These are phyloP conservation scores for Mucor plumbeus DNA, from an alignment of 371 early-diverging fungal species.

Conservation along the genomic window DNA sequence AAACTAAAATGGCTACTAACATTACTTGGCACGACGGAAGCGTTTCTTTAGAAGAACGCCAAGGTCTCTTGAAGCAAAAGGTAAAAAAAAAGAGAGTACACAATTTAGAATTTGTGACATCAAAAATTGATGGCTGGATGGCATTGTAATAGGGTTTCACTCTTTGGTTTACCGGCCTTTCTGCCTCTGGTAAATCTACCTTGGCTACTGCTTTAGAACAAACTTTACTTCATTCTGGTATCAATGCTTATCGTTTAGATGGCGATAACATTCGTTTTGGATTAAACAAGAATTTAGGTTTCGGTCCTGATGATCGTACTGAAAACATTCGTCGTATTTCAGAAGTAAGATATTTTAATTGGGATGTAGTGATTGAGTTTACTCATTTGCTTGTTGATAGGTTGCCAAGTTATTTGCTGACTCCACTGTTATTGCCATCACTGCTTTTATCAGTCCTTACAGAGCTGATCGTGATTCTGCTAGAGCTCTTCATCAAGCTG, in stretches of 20 bases:
- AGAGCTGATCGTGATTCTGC: slow-evolving; percentile 82
- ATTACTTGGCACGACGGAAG: slow-evolving; percentile 91
- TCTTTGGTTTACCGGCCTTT: slow-evolving; percentile 94
- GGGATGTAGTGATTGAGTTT: background rate
- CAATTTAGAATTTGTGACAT: background rate
- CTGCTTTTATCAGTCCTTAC: slow-evolving; percentile 93
- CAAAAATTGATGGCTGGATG: background rate
- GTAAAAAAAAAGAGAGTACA: slow-evolving; percentile 34
- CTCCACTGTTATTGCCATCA: slow-evolving; percentile 79
- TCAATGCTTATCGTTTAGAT: slow-evolving; percentile 87
- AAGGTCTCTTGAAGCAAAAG: slow-evolving; percentile 74
- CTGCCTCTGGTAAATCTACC: slow-evolving; percentile 93
- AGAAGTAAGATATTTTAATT: slow-evolving; percentile 62
- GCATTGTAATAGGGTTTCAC: slow-evolving; percentile 70
- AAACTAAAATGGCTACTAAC: slow-evolving; percentile 69
- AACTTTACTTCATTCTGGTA: slow-evolving; percentile 73
- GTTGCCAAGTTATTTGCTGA: slow-evolving; percentile 92
- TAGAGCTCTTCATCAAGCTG: slow-evolving; percentile 75
- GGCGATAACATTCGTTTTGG: slow-evolving; percentile 97
- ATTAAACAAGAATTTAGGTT: slow-evolving; percentile 92
- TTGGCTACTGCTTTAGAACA: slow-evolving; percentile 91
- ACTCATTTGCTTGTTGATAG: slow-evolving; percentile 26
- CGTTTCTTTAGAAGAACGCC: slow-evolving; percentile 79
- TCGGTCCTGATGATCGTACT: slow-evolving; percentile 87
- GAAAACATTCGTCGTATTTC: slow-evolving; percentile 95